Conservation (phyloP, 2,329 filamentous ascomycete species). For the Penicillium sp. region DNA sequence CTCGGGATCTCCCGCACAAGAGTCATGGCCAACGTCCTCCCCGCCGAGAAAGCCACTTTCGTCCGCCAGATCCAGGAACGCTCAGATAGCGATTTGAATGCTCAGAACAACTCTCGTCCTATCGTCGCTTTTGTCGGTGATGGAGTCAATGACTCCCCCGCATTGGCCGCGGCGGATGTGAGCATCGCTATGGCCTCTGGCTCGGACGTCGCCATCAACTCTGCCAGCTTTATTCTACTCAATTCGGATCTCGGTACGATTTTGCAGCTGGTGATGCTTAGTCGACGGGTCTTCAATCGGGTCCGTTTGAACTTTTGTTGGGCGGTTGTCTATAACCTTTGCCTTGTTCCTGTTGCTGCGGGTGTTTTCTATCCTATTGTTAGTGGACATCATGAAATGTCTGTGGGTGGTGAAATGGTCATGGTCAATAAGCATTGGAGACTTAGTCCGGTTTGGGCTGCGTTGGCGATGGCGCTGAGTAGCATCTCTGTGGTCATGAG, state of each 20-base stretch:
- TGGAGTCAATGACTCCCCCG: conserved; percentile 83
- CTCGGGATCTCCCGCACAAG: conserved; percentile 73
- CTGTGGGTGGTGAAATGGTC: conserved; percentile 33
- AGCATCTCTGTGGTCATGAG: conserved; percentile 86
- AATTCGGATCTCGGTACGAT: conserved; percentile 70
- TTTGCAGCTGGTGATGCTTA: conserved; percentile 72
- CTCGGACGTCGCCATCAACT: conserved; percentile 79
- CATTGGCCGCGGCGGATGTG: conserved; percentile 76
- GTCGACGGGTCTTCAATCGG: conserved; percentile 69
- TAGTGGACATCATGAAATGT: conserved; percentile 39
- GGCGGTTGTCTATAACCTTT: conserved; percentile 79
- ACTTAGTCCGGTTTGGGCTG: conserved; percentile 69
- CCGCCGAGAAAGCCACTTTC: conserved; percentile 68
- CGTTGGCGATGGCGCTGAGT: conserved; percentile 88
- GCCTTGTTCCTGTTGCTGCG: conserved; percentile 78
- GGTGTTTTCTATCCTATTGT: conserved; percentile 71
- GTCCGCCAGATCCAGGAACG: conserved; percentile 40
- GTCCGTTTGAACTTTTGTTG: conserved; percentile 85
- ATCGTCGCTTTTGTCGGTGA: conserved; percentile 84
- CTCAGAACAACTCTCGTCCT: conserved; percentile 37
- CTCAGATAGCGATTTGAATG: conserved; percentile 2
- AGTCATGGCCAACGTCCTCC: conserved; percentile 84
- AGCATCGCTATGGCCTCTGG: conserved; percentile 80
- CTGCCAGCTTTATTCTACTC: conserved; percentile 78
- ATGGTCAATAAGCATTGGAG: conserved; percentile 44